These are phyloP conservation scores for Cajanus cajan DNA, from an alignment of 306 rosid species.

Conservation along the genomic window DNA sequence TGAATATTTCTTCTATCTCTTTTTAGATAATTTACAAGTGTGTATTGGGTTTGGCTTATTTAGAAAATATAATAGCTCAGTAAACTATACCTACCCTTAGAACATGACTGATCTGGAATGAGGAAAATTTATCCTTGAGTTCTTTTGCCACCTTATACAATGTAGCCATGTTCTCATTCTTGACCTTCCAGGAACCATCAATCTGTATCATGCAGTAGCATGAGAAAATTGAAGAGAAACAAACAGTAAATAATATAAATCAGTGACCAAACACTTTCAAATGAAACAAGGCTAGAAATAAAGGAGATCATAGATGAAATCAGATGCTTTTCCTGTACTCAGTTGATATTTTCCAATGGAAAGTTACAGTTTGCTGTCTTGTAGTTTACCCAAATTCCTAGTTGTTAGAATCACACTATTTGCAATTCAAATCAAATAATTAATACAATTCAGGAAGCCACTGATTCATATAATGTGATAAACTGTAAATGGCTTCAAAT, in stretches of 20 bases:
- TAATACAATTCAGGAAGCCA: neutral
- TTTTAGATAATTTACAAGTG: neutral
- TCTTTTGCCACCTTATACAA: slow-evolving; percentile 65
- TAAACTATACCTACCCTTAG: slow-evolving; percentile 68
- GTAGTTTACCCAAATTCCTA: neutral
- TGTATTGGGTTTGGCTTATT: neutral
- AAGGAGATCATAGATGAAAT: neutral
- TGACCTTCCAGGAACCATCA: slow-evolving; percentile 81
- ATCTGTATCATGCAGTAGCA: slow-evolving; percentile 57
- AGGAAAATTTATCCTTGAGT: slow-evolving; percentile 66
- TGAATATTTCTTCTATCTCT: neutral
- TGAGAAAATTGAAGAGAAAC: slow-evolving; percentile 17
- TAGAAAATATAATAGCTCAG: neutral
- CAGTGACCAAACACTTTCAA: slow-evolving; percentile 11
- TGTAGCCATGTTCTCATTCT: slow-evolving; percentile 55
- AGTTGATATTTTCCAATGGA: neutral
- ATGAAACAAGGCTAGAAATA: neutral
- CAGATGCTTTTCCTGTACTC: no score
- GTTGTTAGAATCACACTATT: neutral
- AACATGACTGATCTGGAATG: slow-evolving; percentile 80
- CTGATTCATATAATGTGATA: neutral
- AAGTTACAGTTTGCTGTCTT: neutral
- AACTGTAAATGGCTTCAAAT: neutral
- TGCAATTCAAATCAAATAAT: neutral
- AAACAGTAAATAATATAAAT: slow-evolving; percentile 9